Evolutionary conservation across 2,329 filamentous ascomycete genomes (phyloP), one percentile per base, ranked within the genome.

Genomic region (Penicillium sp.): DNA sequence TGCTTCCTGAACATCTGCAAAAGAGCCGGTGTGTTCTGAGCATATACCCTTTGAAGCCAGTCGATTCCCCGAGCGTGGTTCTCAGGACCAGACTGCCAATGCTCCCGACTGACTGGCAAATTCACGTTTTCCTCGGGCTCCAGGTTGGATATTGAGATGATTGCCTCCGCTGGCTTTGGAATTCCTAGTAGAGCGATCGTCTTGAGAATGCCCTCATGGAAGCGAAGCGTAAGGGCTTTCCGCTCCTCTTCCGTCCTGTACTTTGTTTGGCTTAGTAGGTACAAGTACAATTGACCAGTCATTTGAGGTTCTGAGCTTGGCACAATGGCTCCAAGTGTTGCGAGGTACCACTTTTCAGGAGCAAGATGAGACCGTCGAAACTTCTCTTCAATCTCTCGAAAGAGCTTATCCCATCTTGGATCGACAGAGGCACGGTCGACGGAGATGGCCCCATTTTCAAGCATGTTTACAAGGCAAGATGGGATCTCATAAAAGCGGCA

Each of bases 151-250:
- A 82, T 79, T 13, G 71, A 67, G 18, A 81, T 68, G 34, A 81
- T 73, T 2, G 78, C 73, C 54, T 82, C 79, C 2, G 82, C 58
- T 1, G 79, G 77, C 57, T 80, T 82, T 57, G 77, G 79, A 0
- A 83, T 76, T 1, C 80, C 80, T 4, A 80, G 70, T 2, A 83
- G 63, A 11, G 67, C 66, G 4, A 79, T 69, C 4, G 73, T 65
- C 61, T 84, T 82, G 46, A 84, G 63, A 3, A 84, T 64, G 0
- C 71, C 73, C 61, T 83, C 80, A 18, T 80, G 71, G 1, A 66
- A 54, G 29, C 62, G 58, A 35, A 54, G 42, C 6, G 47, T 50
- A 11, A 53, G 28, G 9, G 8, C 39, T 33, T 13, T 42, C 12
- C 50, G 52, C 11, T 61, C 53, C 5, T 48, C 47, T 2, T 43